phyloP scores from a whole-genome alignment of 176 grass and related monocot species.

The Ensete glaucum region DNA sequence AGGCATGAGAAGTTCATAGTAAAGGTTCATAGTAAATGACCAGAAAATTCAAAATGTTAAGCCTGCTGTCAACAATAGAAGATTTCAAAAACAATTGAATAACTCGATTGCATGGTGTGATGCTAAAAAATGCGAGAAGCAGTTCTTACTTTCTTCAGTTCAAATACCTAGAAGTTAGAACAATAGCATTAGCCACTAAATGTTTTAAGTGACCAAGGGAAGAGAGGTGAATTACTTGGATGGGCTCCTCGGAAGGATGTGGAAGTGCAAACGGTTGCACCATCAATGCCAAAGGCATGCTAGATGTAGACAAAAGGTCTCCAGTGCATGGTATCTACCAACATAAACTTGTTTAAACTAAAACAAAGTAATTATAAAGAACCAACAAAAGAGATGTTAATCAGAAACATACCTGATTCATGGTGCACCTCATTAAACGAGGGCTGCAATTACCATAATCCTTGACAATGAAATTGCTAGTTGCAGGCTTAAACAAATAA shows the following conservation, averaged over 20 bases:
- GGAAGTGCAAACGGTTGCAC: conserved; percentile 81
- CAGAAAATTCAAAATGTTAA: no score
- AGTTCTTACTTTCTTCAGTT: not conserved
- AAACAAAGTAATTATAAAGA: conserved; percentile 21
- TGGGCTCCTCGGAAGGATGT: conserved; percentile 74
- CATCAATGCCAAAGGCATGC: conserved; percentile 78
- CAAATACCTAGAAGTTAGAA: no score
- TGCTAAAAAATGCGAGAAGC: not conserved
- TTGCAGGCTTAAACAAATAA: conserved; percentile 42
- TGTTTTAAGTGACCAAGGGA: not conserved
- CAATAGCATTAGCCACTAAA: not conserved
- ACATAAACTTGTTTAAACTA: conserved; percentile 13
- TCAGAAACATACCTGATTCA: conserved; percentile 59
- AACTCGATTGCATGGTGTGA: no score
- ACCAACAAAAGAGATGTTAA: conserved; percentile 8
- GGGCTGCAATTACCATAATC: conserved; percentile 88
- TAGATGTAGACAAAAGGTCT: conserved; percentile 68
- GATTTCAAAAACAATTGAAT: no score
- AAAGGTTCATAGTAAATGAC: no score
- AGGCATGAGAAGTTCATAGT: no score
- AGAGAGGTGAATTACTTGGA: conserved; percentile 38
- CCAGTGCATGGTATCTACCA: conserved; percentile 82
- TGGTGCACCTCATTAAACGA: conserved; percentile 72
- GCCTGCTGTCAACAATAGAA: no score
- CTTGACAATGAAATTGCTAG: conserved; percentile 71